Evolutionary conservation across 2,329 filamentous ascomycete genomes (phyloP).

Genomic region (Harringtonia aguacate): DNA sequence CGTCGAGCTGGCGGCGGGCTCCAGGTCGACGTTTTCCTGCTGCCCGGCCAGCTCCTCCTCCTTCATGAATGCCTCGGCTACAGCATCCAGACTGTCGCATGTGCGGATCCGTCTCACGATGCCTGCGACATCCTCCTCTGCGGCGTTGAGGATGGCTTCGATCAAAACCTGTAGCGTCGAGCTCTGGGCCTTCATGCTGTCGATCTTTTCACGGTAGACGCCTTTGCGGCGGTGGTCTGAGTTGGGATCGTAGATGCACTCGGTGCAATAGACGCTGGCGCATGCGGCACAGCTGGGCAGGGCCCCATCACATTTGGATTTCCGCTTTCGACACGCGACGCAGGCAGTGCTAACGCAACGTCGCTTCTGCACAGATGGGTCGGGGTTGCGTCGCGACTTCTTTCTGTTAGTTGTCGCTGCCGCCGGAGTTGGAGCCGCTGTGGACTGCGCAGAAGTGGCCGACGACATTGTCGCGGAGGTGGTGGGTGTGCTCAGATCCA

Average conservation of each 20-base stretch:
- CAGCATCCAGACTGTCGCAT: constrained; percentile 56
- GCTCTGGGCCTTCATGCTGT: constrained; percentile 75
- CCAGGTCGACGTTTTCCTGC: constrained; percentile 18
- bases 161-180: constrained; percentile 87
- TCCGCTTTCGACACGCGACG: constrained; percentile 67
- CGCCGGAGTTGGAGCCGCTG: background rate
- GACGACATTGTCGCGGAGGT: background rate
- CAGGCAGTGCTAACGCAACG: constrained; percentile 79
- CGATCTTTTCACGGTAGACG: constrained; percentile 89
- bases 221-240: constrained; percentile 94
- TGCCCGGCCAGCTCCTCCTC: constrained; percentile 24
- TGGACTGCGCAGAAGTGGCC: background rate
- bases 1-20: constrained; percentile 14
- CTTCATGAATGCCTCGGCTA: constrained; percentile 43
- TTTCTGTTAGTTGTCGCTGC: constrained; percentile 25
- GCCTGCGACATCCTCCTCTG: constrained; percentile 73
- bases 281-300: constrained; percentile 91
- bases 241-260: constrained; percentile 91
- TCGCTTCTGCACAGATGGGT: constrained; percentile 48
- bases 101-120: constrained; percentile 82
- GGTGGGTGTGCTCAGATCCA: too few species aligned
- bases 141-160: constrained; percentile 82
- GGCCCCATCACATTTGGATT: constrained; percentile 87
- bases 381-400: constrained; percentile 37
- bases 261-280: constrained; percentile 80